Percentiles rank a stretch among this genome's conserved stretches.
Conservation (phyloP, 176 grass and related monocot genomes). For the Rhipidocladum racemiflorum region DNA sequence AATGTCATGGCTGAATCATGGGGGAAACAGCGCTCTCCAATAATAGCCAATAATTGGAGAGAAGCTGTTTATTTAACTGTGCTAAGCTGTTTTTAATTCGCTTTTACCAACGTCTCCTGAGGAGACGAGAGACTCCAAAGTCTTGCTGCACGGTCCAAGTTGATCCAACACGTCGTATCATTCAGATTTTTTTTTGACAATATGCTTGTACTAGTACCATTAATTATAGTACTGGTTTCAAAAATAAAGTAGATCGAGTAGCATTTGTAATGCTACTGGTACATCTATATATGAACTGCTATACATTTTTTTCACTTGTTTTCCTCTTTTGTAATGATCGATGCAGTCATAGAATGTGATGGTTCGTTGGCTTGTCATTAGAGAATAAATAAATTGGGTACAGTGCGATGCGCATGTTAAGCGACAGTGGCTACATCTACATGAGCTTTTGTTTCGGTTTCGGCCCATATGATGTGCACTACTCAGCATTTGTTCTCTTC, state of each 20-base stretch:
- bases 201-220: background rate
- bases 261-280: background rate
- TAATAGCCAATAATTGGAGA: conserved; percentile 27
- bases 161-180: background rate
- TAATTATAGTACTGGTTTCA: background rate
- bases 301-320: background rate
- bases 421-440: too few relatives aligned
- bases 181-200: background rate
- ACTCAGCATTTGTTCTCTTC: background rate
- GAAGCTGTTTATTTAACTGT: background rate
- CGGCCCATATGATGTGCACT: background rate
- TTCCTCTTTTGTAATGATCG: background rate
- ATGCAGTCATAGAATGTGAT: background rate
- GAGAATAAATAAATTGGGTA: background rate
- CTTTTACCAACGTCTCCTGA: background rate
- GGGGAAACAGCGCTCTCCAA: background rate
- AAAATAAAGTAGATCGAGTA: background rate
- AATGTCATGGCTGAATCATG: background rate
- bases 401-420: background rate
- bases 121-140: background rate
- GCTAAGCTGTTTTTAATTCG: background rate
- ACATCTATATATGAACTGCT: background rate
- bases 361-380: background rate
- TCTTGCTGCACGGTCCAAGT: background rate
- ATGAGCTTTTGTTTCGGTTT: background rate